Evolutionary conservation across 2,329 filamentous ascomycete species (phyloP).

Genomic region (Hysterium pulicare): DNA sequence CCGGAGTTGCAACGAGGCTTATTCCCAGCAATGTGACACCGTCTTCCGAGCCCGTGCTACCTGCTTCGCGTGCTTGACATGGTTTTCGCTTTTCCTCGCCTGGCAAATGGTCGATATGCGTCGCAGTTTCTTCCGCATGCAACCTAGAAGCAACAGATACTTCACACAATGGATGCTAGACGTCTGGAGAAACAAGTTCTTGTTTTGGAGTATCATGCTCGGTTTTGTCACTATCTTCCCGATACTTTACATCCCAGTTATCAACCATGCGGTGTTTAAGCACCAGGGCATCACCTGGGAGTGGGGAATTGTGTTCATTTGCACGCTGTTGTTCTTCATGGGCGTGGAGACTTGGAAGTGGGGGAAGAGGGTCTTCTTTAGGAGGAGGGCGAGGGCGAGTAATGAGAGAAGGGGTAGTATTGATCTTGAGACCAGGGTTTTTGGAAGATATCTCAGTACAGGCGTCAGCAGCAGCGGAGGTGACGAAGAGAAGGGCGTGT

Average conservation of each 20-base stretch:
- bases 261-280: constrained; percentile 22
- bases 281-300: constrained; percentile 21
- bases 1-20: constrained; percentile 29
- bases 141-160: constrained; percentile 11
- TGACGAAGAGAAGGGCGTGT: too few species aligned
- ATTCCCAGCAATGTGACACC: constrained; percentile 23
- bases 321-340: constrained; percentile 14
- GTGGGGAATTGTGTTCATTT: constrained; percentile 15
- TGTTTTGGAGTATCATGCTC: constrained; percentile 62
- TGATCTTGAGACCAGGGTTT: too few species aligned
- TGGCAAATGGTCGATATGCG: constrained; percentile 23
- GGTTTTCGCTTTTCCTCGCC: constrained; percentile 17
- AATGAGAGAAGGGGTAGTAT: too few species aligned
- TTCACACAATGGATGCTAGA: constrained; percentile 19
- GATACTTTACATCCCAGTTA: constrained; percentile 40
- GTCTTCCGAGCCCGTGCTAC: constrained; percentile 28
- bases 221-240: constrained; percentile 59
- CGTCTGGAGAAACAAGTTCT: constrained; percentile 23
- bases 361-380: constrained; percentile 16
- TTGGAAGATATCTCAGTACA: too few species aligned
- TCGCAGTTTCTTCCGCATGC: constrained; percentile 18
- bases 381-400: too few species aligned
- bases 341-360: constrained; percentile 21
- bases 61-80: constrained; percentile 21
- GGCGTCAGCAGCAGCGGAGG: too few species aligned